Base-by-base conservation (phyloP, 1,284 basidiomycete genomes). In the Chalciporus sp. region DNA sequence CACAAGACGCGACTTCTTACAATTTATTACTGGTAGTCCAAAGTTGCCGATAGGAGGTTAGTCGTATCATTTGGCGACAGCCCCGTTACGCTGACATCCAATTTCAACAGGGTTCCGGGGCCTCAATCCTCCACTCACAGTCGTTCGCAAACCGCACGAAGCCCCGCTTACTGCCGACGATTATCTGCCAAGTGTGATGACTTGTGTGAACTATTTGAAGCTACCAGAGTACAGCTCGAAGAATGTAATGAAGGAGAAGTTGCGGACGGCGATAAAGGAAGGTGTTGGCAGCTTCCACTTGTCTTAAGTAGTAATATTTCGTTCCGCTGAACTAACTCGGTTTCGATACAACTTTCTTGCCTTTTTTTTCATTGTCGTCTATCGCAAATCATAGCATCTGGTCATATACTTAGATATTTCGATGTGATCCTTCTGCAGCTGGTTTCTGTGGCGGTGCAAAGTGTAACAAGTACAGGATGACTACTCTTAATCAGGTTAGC, bases 131-230 rank as follows among this genome's bases (percentile, higher is more conserved):
- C 86, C 91, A 12, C 81, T 99, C 58, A 99, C 97, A 1, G 95
- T 99, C 11, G 96, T 99, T 42, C 90, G 95, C 63, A 98, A 99
- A 71, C 94, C 94, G 17, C 94, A 96, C 64, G 97, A 98, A 72
- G 78, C 91, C 4, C 91, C 93, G 9, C 79, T 94, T 60, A 85
- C 85, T 16, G 92, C 96, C 1, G 95, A 99, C 70, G 93, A 97
- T 71, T 97, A 97, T 70, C 78, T 99, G 39, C 96, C 96, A 0
- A 95, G 93, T 68, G 95, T 98, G 43, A 98, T 98, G 96, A 98
- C 96, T 10, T 99, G 96, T 70, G 95, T 96, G 61, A 97, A 98
- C 73, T 96, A 95, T 68, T 77, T 98, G 67, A 98, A 98, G 73
- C 76, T 97, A 63, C 95, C 95, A 1, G 93, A 96, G 67, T 98